A percentile compares a stretch with the other conserved stretches of the same genome.
These are phyloP conservation scores for Calocybe indica DNA, from an alignment of 768 basidiomycete genomes.

Conservation along the genomic window DNA sequence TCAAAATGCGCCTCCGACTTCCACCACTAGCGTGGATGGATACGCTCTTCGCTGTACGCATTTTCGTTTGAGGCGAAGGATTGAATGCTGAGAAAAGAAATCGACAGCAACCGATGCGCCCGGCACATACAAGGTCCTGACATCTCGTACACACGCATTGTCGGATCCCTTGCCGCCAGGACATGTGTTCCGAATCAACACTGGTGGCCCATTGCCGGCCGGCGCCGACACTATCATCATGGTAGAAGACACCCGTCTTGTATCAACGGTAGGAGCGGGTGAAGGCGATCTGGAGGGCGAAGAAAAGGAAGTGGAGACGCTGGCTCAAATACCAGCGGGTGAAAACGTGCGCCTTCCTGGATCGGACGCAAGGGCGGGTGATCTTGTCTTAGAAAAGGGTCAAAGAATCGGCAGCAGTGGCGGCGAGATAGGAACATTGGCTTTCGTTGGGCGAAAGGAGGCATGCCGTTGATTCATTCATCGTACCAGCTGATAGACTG, in stretches of 20 bases:
- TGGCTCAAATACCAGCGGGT: constrained; percentile 51
- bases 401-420: constrained; percentile 59
- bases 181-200: constrained; percentile 75
- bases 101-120: constrained; percentile 54
- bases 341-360: constrained; percentile 76
- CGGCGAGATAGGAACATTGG: constrained; percentile 79
- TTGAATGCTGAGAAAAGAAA: not conserved
- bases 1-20: constrained; percentile 53
- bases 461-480: constrained; percentile 28
- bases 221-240: constrained; percentile 81
- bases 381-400: constrained; percentile 58
- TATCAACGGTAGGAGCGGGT: constrained; percentile 39
- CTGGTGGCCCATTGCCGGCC: constrained; percentile 72
- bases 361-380: constrained; percentile 66
- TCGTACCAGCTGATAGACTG: not conserved
- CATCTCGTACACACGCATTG: constrained; percentile 44
- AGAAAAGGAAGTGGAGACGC: constrained; percentile 65
- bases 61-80: not conserved
- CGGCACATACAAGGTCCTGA: constrained; percentile 64
- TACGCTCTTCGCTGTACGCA: constrained; percentile 71
- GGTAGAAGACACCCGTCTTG: constrained; percentile 86
- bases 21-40: constrained; percentile 83
- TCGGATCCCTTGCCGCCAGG: constrained; percentile 41
- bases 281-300: constrained; percentile 41
- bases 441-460: constrained; percentile 71